Conservation (phyloP, 1,284 basidiomycete species). For the Leccinum fuscescens region DNA sequence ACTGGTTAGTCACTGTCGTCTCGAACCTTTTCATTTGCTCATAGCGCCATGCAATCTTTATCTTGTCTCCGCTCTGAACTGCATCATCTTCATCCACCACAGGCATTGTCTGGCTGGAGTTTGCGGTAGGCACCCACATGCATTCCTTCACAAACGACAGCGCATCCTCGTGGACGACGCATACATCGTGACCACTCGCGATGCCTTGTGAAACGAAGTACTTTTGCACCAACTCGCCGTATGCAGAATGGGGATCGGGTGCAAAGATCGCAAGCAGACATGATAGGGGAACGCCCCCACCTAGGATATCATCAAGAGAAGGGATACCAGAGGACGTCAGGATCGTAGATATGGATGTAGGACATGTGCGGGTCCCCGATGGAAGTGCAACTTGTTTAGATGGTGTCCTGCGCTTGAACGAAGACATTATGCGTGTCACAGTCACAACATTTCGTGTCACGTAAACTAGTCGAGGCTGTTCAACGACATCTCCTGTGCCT, state of each 20-base stretch:
- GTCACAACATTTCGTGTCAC: slow-evolving; percentile 17
- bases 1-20: slow-evolving; percentile 69
- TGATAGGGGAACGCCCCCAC: slow-evolving; percentile 88
- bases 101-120: slow-evolving; percentile 20
- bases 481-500: slow-evolving; percentile 21
- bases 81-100: slow-evolving; percentile 31
- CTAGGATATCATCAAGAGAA: slow-evolving; percentile 94
- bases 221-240: slow-evolving; percentile 82
- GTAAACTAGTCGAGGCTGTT: slow-evolving; percentile 28
- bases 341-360: slow-evolving; percentile 57
- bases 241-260: slow-evolving; percentile 82
- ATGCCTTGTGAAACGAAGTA: slow-evolving; percentile 90
- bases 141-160: slow-evolving; percentile 60
- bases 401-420: slow-evolving; percentile 74
- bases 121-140: slow-evolving; percentile 69
- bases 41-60: slow-evolving; percentile 97
- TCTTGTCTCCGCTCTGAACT: slow-evolving; percentile 44
- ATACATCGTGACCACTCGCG: slow-evolving; percentile 63
- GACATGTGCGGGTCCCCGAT: slow-evolving; percentile 65
- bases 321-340: slow-evolving; percentile 87
- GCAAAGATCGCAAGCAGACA: slow-evolving; percentile 73
- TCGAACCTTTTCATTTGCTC: slow-evolving; percentile 89
- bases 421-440: slow-evolving; percentile 58
- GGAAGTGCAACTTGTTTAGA: slow-evolving; percentile 42
- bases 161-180: slow-evolving; percentile 64